Conservation (phyloP, 331 rosid genomes). For the Telfairia occidentalis region DNA sequence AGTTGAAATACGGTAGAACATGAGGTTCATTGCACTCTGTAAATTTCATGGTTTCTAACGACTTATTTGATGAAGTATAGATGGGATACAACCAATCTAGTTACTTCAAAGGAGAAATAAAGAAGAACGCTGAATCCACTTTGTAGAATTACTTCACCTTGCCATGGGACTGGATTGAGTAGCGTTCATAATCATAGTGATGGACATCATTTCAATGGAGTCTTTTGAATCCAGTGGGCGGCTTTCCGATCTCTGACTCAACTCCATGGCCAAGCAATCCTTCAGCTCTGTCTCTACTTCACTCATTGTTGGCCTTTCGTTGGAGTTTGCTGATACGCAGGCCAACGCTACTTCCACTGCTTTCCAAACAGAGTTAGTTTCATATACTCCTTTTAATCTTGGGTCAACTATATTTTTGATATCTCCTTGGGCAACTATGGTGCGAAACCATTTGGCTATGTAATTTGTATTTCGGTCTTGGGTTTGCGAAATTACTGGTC, state of each 20-base stretch:
- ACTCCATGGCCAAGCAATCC: background rate
- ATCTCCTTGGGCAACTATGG: conserved; percentile 11
- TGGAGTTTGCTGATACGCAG: background rate
- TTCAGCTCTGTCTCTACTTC: background rate
- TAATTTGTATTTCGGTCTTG: conserved; percentile 20
- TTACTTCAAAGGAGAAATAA: background rate
- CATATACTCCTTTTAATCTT: background rate
- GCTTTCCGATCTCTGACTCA: background rate
- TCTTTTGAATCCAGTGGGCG: background rate
- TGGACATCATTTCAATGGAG: background rate
- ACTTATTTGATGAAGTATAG: background rate
- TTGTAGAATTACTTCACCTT: background rate
- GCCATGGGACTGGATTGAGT: background rate
- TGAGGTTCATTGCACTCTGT: too few relatives aligned
- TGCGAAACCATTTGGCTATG: conserved; percentile 24
- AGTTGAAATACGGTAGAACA: too few relatives aligned
- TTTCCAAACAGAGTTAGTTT: conserved; percentile 13
- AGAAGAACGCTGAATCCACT: background rate
- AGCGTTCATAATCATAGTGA: background rate
- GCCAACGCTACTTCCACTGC: background rate
- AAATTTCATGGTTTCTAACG: background rate
- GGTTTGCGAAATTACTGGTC: conserved; percentile 25
- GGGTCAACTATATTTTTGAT: background rate
- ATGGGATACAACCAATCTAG: background rate
- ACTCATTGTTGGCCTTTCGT: background rate